Percentiles rank a stretch among this genome's conserved stretches.
phyloP scores from a whole-genome alignment of 352 stramenopile species.

The Pythium biforme region DNA sequence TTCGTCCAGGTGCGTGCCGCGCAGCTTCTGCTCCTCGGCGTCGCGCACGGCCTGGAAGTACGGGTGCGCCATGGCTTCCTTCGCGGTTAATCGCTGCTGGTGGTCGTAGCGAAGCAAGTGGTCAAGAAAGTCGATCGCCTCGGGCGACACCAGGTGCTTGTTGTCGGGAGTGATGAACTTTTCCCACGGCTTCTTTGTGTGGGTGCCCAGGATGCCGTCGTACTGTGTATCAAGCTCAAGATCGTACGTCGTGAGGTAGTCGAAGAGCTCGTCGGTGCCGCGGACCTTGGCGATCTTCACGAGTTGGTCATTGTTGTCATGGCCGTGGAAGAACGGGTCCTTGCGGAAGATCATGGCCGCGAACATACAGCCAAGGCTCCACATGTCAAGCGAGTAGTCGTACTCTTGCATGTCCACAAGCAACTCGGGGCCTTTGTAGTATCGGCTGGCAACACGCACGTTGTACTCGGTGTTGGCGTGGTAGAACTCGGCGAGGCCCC shows the following conservation, averaged over 20 bases:
- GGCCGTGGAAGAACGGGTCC: constrained; percentile 99
- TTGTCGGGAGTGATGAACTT: constrained; percentile 99
- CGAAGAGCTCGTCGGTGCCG: constrained; percentile 97
- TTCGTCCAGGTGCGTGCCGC: constrained; percentile 12
- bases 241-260: constrained; percentile 99
- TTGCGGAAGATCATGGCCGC: constrained; percentile 99
- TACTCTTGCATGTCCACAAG: constrained; percentile 99
- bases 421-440: constrained; percentile 99
- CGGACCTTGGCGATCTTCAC: constrained; percentile 99
- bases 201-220: constrained; percentile 95
- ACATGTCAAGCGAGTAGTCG: constrained; percentile 99
- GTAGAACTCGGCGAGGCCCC: constrained; percentile 99
- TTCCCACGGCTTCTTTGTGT: constrained; percentile 98
- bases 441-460: constrained; percentile 97
- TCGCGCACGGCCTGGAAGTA: constrained; percentile 90
- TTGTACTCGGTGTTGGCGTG: constrained; percentile 98
- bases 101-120: constrained; percentile 91
- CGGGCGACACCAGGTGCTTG: constrained; percentile 94
- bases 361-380: constrained; percentile 99
- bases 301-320: constrained; percentile 99
- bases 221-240: constrained; percentile 98
- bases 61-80: constrained; percentile 97
- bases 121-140: constrained; percentile 96
- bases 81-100: constrained; percentile 97
- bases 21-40: constrained; percentile 20